A percentile compares a stretch with the other conserved stretches of the same genome.
These are phyloP conservation scores for Paspalum notatum DNA, from an alignment of 176 grass and related monocot species.

Conservation along the genomic window DNA sequence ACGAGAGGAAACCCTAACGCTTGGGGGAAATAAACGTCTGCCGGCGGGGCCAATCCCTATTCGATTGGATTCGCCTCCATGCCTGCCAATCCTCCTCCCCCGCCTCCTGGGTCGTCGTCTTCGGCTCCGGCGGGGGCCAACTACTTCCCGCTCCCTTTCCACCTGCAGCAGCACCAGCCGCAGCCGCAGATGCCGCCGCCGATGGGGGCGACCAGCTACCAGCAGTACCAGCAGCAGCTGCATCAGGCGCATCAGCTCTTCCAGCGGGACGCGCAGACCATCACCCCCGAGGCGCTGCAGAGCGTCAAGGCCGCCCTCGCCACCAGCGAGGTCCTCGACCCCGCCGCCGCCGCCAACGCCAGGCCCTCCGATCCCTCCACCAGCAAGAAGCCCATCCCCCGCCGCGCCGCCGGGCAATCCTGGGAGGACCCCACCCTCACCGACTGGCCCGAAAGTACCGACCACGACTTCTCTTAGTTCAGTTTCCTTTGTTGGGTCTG, in stretches of 20 bases:
- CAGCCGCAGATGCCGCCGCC: conserved; percentile 30
- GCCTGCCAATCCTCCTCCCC: conserved; percentile 40
- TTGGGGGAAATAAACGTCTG: not conserved
- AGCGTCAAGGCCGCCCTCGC: conserved; percentile 94
- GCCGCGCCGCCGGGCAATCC: conserved; percentile 73
- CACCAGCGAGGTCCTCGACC: conserved; percentile 73
- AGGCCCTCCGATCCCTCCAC: conserved; percentile 39
- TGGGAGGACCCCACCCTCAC: conserved; percentile 92
- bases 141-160: conserved; percentile 91
- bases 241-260: conserved; percentile 89
- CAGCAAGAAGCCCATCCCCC: conserved; percentile 85
- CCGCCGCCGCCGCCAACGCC: conserved; percentile 49
- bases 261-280: conserved; percentile 91
- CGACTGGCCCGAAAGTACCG: conserved; percentile 90
- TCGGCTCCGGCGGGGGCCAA: conserved; percentile 17
- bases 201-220: conserved; percentile 13
- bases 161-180: conserved; percentile 68
- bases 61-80: conserved; percentile 22
- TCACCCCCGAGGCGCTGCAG: conserved; percentile 92
- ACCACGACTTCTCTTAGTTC: not conserved
- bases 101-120: conserved; percentile 36
- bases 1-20: not conserved
- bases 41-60: not conserved
- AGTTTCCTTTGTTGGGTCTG: not conserved
- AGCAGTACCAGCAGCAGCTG: conserved; percentile 78